Base-by-base conservation (phyloP, 2,329 filamentous ascomycete genomes). In the Pyrenochaeta sp. region DNA sequence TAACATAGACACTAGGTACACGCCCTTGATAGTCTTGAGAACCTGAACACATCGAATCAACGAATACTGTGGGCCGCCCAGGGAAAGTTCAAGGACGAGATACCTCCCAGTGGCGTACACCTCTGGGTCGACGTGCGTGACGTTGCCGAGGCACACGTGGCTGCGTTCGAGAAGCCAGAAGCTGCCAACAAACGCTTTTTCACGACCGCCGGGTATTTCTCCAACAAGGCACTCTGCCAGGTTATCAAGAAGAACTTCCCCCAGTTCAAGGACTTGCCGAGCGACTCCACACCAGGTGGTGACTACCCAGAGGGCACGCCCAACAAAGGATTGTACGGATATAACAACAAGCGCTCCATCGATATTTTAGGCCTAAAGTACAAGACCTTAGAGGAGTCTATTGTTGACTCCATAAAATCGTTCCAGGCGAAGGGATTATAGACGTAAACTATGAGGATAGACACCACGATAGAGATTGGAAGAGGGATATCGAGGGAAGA, bases 21-120 rank as follows among this genome's bases (percentile, higher is more conserved):
- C 65, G 87, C 88, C 63, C 81, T 92, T 2, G 84, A 87, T 59
- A 83, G 80, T 24, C 80, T 91, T 0, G 84, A 86, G n/a, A 79
- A 79, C 1, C 79, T 93, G 60, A 93, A 93, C 78, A 91, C 89
- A 1, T 91, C 89, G 13, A 93, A 92, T 73, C 83, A 88, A 65
- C 85, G 88, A 22, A 83, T 92, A 52, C 80, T 85, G 8, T 83
- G 89, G 59, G 77, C 91, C 50, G 82, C 89, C n/a, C 83, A 82
- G 6, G 90, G 90, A 19, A 84, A 85, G 58, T 84, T 80, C 72
- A 88, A 86, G 62, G 78, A 84, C 1, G 80, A 82, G 27, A 82
- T 90, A 9, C 81, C 84, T 0, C 81, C 86, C 0, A 90, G 86
- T 0, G 84, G 83, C 0, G 83, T 83, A 0, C 88, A 75, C 59